Evolutionary conservation across 345 rosid species (phyloP).

Genomic region (Euphorbia tirucalli): DNA sequence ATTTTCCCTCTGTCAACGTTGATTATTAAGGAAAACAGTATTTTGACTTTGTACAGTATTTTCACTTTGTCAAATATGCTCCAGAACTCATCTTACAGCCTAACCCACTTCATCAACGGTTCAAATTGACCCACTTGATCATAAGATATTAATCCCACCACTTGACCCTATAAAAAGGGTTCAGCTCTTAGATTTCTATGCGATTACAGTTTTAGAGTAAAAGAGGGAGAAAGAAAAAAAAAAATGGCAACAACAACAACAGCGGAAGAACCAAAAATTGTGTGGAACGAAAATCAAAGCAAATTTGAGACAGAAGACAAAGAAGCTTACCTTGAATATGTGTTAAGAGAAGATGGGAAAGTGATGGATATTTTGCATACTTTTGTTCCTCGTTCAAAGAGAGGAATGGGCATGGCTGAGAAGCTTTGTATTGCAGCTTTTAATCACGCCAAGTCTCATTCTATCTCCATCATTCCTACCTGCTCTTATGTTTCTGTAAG

Average conservation of each 20-base stretch:
- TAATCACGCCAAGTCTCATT: conserved; percentile 61
- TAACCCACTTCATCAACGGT: not conserved
- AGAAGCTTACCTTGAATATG: conserved; percentile 70
- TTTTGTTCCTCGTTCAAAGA: conserved; percentile 69
- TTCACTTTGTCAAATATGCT: too few species aligned
- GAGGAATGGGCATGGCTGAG: conserved; percentile 86
- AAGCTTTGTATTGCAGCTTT: conserved; percentile 77
- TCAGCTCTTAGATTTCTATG: too few species aligned
- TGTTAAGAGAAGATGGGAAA: conserved; percentile 44
- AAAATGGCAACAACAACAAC: conserved; percentile 24
- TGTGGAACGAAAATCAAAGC: conserved; percentile 48
- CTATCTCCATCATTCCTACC: conserved; percentile 64
- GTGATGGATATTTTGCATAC: conserved; percentile 81
- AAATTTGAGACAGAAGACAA: conserved; percentile 90
- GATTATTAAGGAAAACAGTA: too few species aligned
- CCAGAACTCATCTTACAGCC: too few species aligned
- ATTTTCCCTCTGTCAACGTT: too few species aligned
- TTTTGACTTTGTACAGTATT: too few species aligned
- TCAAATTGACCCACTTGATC: not conserved
- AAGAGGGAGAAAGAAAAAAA: not conserved
- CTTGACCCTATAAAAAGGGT: too few species aligned
- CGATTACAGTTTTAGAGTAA: too few species aligned
- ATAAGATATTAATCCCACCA: not conserved
- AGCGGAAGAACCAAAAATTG: conserved; percentile 46
- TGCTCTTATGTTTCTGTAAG: conserved; percentile 86